Evolutionary conservation across 2,329 filamentous ascomycete species (phyloP).

Genomic region (Hirsutella rhossiliensis): DNA sequence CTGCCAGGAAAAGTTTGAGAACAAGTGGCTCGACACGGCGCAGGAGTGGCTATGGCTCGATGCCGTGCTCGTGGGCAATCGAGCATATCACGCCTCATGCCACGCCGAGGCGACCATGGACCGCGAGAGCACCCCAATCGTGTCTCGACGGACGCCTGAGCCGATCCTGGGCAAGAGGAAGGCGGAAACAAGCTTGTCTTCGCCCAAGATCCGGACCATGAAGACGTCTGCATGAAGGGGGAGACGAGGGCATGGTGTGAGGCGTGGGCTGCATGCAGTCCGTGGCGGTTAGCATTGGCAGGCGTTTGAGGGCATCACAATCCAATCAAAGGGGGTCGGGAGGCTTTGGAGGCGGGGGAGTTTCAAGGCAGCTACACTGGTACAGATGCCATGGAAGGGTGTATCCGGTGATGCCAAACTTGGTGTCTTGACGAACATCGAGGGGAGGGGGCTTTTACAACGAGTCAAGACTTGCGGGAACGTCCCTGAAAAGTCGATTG

Average conservation of each 20-base stretch:
- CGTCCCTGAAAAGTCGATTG: too few relatives aligned
- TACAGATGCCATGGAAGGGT: too few relatives aligned
- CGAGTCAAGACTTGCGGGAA: too few relatives aligned
- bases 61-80: conserved; percentile 62
- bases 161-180: conserved; percentile 63
- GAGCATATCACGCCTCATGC: conserved; percentile 84
- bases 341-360: too few relatives aligned
- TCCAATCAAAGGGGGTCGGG: too few relatives aligned
- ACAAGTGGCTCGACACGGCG: conserved; percentile 80
- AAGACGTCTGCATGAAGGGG: conserved; percentile 19
- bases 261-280: not conserved
- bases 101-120: conserved; percentile 70
- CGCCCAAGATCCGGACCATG: conserved; percentile 22
- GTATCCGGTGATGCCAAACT: too few relatives aligned
- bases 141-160: conserved; percentile 44
- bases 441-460: too few relatives aligned
- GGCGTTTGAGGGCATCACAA: too few relatives aligned
- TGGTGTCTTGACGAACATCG: too few relatives aligned
- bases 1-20: conserved; percentile 90
- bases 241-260: not conserved
- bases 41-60: conserved; percentile 98
- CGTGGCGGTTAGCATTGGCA: too few relatives aligned
- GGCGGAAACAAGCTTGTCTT: conserved; percentile 45
- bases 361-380: too few relatives aligned
- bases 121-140: conserved; percentile 30